Base-by-base conservation (phyloP, 495 filamentous ascomycete species). In the Penicillium longicatenatum region DNA sequence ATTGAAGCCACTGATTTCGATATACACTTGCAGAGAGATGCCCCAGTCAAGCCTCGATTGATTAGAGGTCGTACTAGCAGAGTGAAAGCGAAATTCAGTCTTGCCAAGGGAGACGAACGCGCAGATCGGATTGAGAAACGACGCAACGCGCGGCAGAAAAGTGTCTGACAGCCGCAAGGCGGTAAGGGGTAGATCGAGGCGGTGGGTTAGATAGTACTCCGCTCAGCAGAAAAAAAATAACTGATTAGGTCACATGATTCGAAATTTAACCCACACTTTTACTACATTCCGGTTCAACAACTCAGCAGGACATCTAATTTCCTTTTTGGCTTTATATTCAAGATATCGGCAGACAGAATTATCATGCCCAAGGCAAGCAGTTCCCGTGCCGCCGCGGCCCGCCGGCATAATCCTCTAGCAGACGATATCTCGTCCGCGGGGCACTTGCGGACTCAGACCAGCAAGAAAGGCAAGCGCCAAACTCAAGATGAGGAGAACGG, bases 381-480 rank as follows among this genome's bases (percentile, higher is more conserved):
- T 33, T 75, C 76, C 55, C 75, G 75, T 54, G 60, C 71, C 30
- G 73, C 72, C 14, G 68, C 67, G 48, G 69, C 69, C 37, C 76
- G 78, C 64, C 78, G 86, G 49, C 88, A 90, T 70, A 89, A 88
- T 60, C 86, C 88, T 55, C 79, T 92, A 46, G 86, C 88, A 52
- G 84, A 90, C 62, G 89, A 91, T 65, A 79, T 91, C 43, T 62
- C 84, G 50, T 80, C 87, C 20, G 84, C 82, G 11, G 86, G 84
- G n/a, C 80, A 84, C 48, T 68, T 89, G 29, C 74, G 77, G 52
- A 73, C 74, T 70, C 84, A 74, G 71, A 75, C 72, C 69, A 83
- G 65, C 68, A 79, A 70, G 68, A 78, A 73, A 63, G 70, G 60
- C 73, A 88, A 89, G 75, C 80, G 83, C 58, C 85, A 73, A 45